phyloP scores from a whole-genome alignment of 2,329 filamentous ascomycete genomes.

The Amphichorda felina region DNA sequence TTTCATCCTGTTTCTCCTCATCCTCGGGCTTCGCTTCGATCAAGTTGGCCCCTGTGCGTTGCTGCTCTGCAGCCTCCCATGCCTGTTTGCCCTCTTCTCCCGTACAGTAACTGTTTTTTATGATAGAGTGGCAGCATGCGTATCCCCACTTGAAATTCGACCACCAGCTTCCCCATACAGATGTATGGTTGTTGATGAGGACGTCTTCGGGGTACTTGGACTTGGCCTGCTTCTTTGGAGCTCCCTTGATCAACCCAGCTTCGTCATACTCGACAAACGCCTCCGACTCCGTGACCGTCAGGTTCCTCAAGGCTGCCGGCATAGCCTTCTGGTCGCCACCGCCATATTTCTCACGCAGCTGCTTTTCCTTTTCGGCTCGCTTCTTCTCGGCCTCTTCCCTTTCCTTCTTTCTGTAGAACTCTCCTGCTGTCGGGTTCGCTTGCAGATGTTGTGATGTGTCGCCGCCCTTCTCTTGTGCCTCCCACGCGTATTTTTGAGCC shows the following conservation, averaged over 20 bases:
- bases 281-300: slow-evolving; percentile 69
- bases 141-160: slow-evolving; percentile 92
- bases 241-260: slow-evolving; percentile 79
- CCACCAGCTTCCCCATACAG: slow-evolving; percentile 98
- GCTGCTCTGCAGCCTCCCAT: slow-evolving; percentile 63
- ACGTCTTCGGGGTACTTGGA: slow-evolving; percentile 91
- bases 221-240: slow-evolving; percentile 60
- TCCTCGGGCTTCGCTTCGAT: slow-evolving; percentile 18
- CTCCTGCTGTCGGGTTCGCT: slow-evolving; percentile 90
- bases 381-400: slow-evolving; percentile 59
- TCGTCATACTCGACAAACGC: slow-evolving; percentile 92
- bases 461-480: slow-evolving; percentile 73
- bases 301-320: slow-evolving; percentile 51
- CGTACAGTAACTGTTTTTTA: slow-evolving; percentile 97
- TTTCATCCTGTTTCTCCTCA: slow-evolving; percentile 12
- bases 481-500: slow-evolving; percentile 88
- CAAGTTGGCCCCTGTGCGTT: slow-evolving; percentile 34
- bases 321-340: slow-evolving; percentile 43
- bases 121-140: slow-evolving; percentile 81
- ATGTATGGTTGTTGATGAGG: slow-evolving; percentile 78
- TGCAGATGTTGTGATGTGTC: slow-evolving; percentile 80
- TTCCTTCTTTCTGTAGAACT: slow-evolving; percentile 72
- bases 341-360: slow-evolving; percentile 74
- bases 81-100: slow-evolving; percentile 77
- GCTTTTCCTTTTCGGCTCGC: slow-evolving; percentile 54